Evolutionary conservation across 331 rosid species (phyloP).

Genomic region (Saraca asoca): DNA sequence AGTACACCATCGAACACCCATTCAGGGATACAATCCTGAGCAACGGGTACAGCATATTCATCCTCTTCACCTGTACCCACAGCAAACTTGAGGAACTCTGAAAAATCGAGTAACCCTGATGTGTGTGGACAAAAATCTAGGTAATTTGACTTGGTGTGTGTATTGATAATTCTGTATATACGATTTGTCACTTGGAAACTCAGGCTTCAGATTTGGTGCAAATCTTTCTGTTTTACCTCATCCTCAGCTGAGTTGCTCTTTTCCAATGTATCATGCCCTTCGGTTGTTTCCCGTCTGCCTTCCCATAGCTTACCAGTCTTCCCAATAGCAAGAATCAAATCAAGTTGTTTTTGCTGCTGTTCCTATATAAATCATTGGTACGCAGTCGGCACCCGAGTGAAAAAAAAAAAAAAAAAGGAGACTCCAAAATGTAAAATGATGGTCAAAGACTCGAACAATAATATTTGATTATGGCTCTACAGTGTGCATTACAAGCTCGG

Average conservation of each 20-base stretch:
- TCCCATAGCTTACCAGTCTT: conserved; percentile 66
- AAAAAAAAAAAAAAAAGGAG: too few relatives aligned
- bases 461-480: neutral
- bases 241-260: conserved; percentile 38
- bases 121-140: conserved; percentile 22
- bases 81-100: conserved; percentile 27
- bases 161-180: conserved; percentile 29
- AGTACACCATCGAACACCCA: conserved; percentile 21
- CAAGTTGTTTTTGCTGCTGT: conserved; percentile 88
- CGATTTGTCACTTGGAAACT: conserved; percentile 32
- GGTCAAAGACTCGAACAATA: neutral
- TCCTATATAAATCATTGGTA: conserved; percentile 51
- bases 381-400: neutral
- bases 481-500: neutral
- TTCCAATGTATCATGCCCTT: conserved; percentile 39
- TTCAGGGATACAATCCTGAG: conserved; percentile 4
- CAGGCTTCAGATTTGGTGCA: conserved; percentile 60
- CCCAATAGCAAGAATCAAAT: conserved; percentile 75
- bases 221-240: conserved; percentile 55
- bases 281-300: conserved; percentile 44
- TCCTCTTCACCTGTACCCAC: conserved; percentile 29
- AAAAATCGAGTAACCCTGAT: conserved; percentile 22
- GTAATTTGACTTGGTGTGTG: conserved; percentile 9
- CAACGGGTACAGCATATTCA: conserved; percentile 4
- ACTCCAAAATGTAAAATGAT: neutral